Conservation (phyloP, 2,329 filamentous ascomycete genomes). For the Trichoderma sp. region DNA sequence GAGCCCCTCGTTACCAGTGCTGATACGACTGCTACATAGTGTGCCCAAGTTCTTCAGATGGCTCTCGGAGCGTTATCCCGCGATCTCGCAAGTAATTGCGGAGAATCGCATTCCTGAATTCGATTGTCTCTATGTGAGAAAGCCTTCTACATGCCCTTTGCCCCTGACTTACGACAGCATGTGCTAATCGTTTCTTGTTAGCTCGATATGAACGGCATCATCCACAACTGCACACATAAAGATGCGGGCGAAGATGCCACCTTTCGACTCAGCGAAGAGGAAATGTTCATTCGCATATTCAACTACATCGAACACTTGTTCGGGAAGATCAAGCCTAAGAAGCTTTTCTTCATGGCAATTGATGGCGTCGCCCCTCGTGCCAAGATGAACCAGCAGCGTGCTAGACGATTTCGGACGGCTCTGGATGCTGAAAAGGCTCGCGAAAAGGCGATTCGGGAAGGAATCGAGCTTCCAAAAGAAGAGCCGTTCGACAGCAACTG, state of each 20-base stretch:
- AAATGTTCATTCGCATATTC: slow-evolving; percentile 99
- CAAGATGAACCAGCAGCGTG: slow-evolving; percentile 99
- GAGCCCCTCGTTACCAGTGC: slow-evolving; percentile 27
- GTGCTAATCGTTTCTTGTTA: slow-evolving; percentile 38
- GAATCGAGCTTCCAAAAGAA: slow-evolving; percentile 90
- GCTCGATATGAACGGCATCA: slow-evolving; percentile 99
- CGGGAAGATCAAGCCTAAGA: slow-evolving; percentile 97
- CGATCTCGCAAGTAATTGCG: slow-evolving; percentile 96
- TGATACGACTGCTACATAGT: slow-evolving; percentile 42
- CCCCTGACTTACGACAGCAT: neutral
- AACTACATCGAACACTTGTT: slow-evolving; percentile 99
- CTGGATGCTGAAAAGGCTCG: slow-evolving; percentile 86
- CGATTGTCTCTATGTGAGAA: slow-evolving; percentile 83
- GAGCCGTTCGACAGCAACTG: slow-evolving; percentile 98
- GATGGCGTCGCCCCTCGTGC: slow-evolving; percentile 96
- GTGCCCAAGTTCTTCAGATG: slow-evolving; percentile 95
- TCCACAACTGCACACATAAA: slow-evolving; percentile 98
- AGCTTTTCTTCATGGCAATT: slow-evolving; percentile 99
- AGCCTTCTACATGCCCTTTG: neutral
- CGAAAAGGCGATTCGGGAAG: slow-evolving; percentile 88
- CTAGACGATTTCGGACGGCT: slow-evolving; percentile 91
- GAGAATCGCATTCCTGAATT: slow-evolving; percentile 99
- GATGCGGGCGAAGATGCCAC: slow-evolving; percentile 84
- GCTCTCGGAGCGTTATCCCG: slow-evolving; percentile 98
- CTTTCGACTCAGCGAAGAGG: slow-evolving; percentile 92